Evolutionary conservation across 768 basidiomycete genomes (phyloP).

Genomic region (Agaricus blazei): DNA sequence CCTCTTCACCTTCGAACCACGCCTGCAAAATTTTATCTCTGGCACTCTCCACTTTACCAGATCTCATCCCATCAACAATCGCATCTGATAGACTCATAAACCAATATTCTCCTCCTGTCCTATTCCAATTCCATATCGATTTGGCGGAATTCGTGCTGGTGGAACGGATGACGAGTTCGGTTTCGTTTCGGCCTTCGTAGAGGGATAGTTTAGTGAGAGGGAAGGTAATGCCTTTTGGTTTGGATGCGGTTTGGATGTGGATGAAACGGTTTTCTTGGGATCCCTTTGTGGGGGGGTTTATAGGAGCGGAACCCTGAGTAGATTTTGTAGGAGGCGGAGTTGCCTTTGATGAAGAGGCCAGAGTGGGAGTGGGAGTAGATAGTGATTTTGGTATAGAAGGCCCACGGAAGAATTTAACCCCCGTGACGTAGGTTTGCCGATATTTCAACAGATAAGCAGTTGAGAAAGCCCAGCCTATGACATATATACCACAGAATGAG

Average conservation of each 20-base stretch:
- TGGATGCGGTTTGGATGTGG: slow-evolving; percentile 9
- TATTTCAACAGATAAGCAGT: slow-evolving; percentile 18
- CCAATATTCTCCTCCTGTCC: slow-evolving; percentile 25
- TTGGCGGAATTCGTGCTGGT: slow-evolving; percentile 13
- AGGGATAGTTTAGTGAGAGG: slow-evolving; percentile 22
- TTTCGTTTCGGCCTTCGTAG: slow-evolving; percentile 24
- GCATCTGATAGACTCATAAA: slow-evolving; percentile 24
- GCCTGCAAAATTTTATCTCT: slow-evolving; percentile 21
- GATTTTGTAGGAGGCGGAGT: no score
- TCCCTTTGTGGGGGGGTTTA: background rate
- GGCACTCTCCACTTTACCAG: slow-evolving; percentile 15
- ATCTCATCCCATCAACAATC: slow-evolving; percentile 19
- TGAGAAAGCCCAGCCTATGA: slow-evolving; percentile 25
- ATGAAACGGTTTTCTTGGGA: slow-evolving; percentile 2
- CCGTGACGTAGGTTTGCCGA: slow-evolving; percentile 14
- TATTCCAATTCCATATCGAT: background rate
- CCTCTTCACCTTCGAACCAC: slow-evolving; percentile 19
- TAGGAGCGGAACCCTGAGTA: slow-evolving; percentile 4
- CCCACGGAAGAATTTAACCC: slow-evolving; percentile 27
- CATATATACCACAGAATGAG: slow-evolving; percentile 23
- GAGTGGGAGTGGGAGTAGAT: background rate
- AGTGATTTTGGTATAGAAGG: slow-evolving; percentile 20
- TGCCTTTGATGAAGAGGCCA: no score
- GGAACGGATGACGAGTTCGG: slow-evolving; percentile 26
- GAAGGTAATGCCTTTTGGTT: slow-evolving; percentile 21